Base-by-base conservation (phyloP, 495 filamentous ascomycete genomes). In the Annulohypoxylon nitens region DNA sequence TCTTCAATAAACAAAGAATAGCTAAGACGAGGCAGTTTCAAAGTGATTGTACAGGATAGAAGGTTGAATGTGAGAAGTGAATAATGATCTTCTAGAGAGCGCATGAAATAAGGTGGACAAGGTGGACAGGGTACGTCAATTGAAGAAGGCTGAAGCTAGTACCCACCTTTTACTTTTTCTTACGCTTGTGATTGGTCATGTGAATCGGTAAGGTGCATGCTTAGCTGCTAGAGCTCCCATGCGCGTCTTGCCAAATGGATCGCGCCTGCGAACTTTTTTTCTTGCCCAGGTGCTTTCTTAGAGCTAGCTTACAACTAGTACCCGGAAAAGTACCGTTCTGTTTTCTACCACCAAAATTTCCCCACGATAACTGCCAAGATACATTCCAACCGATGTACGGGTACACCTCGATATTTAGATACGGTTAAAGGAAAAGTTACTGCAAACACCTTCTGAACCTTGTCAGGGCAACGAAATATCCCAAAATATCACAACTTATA, bases 101-200 rank as follows among this genome's bases (percentile, higher is more conserved):
- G 20, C 20, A 23, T 23, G 20, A 23, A 23, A 23, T 23, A 23
- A 23, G 20, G 11, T 18, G 4, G 12, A 14, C 4, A 43, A n/a
- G 39, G 10, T 61, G 25, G 11, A 14, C 33, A 51, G 10, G 6
- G 12, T 14, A 61, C 12, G 39, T 64, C 58, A 69, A 72, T 70
- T 37, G 63, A 58, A 47, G 47, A 67, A 72, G 69, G 69, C 73
- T 72, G 73, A 71, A 69, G 53, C 41, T 54, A 3, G 16, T 50
- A 2, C 18, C 69, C 74, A 33, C 61, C 60, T 64, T 70, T 70
- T 74, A 23, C 41, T 41, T 45, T 14, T 51, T 57, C 12, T 55
- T 18, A 1, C 5, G 47, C 25, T 20, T 12, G 6, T 66, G 62
- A 71, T 71, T 71, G 7, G 69, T 43, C 54, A 12, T 45, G 61